Base-by-base conservation (phyloP, 2,329 filamentous ascomycete species). In the Ophiosphaerella narmari region DNA sequence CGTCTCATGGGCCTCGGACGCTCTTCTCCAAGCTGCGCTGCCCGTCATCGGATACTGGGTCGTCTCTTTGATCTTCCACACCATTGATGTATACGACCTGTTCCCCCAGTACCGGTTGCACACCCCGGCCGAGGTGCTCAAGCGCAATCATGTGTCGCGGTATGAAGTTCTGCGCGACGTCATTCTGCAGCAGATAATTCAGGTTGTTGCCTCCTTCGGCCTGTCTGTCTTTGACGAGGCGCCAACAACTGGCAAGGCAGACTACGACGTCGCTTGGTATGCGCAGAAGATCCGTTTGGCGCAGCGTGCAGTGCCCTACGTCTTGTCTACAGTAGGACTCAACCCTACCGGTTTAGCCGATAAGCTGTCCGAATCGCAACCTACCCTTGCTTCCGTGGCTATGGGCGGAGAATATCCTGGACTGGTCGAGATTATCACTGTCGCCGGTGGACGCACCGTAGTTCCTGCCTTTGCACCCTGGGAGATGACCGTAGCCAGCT, bases 61-160 rank as follows among this genome's bases (percentile, higher is more conserved):
- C 18, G 77, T 95, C 29, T 97, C 93, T 16, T 76, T 90, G 71
- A 77, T 93, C 70, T 99, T 96, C 78, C 93, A 97, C 78, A 69
- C 86, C 62, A 86, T 97, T 67, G 94, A 99, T 75, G 79, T 86
- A 50, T 86, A 87, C 75, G 90, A 97, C 73, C 78, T 93, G 33
- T 96, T 93, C 72, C 87, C 92, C 14, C 85, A 95, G 66, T 97
- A 97, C 76, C 88, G 94, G 56, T 81, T 99, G 36, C 94, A 99
- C 76, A 97, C 94, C 0, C 94, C 94, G 12, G 91, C 91, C 44
- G 93, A 97, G 75, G 88, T 97, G 56, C 72, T 86, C 32, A 90
- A 90, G 74, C 85, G 92, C 64, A 97, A 97, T 75, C 90, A 90
- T 67, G 93, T 91, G 45, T 84, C 89, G 39, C 85, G 91, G 55